These are phyloP conservation scores for Vanrija humicola DNA, from an alignment of 1,284 basidiomycete genomes.

Conservation along the genomic window DNA sequence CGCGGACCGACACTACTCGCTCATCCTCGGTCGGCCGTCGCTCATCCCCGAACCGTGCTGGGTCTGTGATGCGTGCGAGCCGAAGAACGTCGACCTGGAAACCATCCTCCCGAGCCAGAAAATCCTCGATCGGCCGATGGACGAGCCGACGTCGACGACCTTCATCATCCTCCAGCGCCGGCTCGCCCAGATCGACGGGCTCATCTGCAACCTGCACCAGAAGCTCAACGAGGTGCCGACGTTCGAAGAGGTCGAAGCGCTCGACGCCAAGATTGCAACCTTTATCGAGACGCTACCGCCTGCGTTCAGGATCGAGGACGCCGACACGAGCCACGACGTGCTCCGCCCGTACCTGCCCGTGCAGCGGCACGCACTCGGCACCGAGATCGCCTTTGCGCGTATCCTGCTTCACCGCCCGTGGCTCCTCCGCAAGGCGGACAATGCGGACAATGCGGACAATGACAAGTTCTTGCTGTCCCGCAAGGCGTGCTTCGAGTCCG, in stretches of 20 bases:
- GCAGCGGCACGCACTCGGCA: not conserved
- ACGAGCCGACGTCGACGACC: conserved; percentile 67
- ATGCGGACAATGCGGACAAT: not conserved
- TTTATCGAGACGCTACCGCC: conserved; percentile 71
- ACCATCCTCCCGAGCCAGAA: conserved; percentile 24
- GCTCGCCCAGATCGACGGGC: conserved; percentile 74
- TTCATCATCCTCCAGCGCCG: conserved; percentile 79
- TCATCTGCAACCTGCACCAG: conserved; percentile 86
- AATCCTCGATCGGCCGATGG: conserved; percentile 35
- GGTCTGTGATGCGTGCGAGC: too few relatives aligned
- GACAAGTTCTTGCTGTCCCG: not conserved
- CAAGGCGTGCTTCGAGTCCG: not conserved
- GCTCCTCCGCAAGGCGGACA: not conserved
- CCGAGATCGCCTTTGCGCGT: conserved; percentile 6
- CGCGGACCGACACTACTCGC: conserved; percentile 74
- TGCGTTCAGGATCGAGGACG: not conserved
- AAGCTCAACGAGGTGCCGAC: conserved; percentile 68
- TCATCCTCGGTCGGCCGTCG: conserved; percentile 77
- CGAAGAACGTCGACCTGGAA: conserved; percentile 67
- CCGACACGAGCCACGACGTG: not conserved
- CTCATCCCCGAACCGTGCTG: conserved; percentile 34
- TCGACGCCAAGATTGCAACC: conserved; percentile 75
- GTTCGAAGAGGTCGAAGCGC: conserved; percentile 72
- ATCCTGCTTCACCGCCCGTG: conserved; percentile 5
- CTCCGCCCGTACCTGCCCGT: too few relatives aligned